Evolutionary conservation across 176 grass and related monocot genomes (phyloP).

Genomic region (Guadua angustifolia): DNA sequence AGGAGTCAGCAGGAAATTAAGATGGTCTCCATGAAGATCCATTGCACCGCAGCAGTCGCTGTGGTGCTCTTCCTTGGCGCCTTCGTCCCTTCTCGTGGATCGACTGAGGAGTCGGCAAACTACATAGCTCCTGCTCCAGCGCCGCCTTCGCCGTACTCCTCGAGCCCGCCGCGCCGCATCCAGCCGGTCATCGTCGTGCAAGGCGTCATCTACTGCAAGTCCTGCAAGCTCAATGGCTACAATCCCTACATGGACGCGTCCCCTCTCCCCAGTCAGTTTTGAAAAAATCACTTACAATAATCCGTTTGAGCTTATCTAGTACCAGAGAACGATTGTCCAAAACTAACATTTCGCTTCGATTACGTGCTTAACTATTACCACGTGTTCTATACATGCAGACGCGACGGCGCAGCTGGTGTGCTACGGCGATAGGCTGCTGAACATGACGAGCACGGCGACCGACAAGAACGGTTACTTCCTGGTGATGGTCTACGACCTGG

Average conservation of each 20-base stretch:
- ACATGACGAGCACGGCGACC: constrained; percentile 46
- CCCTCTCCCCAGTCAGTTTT: constrained; percentile 23
- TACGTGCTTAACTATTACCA: too few relatives aligned
- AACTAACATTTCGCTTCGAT: too few relatives aligned
- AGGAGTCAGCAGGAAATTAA: neutral
- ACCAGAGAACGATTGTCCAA: too few relatives aligned
- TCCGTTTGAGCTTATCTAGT: too few relatives aligned
- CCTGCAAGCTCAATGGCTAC: constrained; percentile 53
- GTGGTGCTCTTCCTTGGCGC: constrained; percentile 20
- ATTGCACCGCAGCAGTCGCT: neutral
- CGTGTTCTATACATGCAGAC: neutral
- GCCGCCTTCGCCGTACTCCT: neutral
- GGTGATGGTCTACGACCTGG: constrained; percentile 54
- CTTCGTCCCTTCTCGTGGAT: neutral
- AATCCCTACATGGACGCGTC: constrained; percentile 8
- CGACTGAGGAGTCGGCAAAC: too few relatives aligned
- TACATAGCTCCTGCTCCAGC: too few relatives aligned
- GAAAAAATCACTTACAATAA: too few relatives aligned
- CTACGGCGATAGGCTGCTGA: constrained; percentile 46
- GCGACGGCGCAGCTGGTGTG: constrained; percentile 60
- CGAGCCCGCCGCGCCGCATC: neutral
- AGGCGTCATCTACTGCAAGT: constrained; percentile 51
- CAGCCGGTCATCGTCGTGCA: constrained; percentile 55
- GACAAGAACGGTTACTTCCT: constrained; percentile 49
- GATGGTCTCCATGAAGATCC: constrained; percentile 38